Evolutionary conservation across 768 basidiomycete genomes (phyloP).

Genomic region (Termitomyces sp.): DNA sequence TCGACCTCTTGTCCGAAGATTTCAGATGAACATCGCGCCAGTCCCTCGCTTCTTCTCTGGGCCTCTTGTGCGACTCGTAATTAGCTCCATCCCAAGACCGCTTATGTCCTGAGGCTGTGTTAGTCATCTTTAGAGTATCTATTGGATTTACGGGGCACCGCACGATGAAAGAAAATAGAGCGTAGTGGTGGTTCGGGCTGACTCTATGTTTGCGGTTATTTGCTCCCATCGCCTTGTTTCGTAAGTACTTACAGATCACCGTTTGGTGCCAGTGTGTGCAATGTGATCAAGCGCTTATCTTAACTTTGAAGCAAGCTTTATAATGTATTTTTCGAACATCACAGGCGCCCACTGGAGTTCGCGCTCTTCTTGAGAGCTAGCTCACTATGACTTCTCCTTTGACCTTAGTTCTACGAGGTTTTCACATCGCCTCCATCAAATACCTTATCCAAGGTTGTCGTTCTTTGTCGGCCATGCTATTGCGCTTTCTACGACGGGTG

Average conservation of each 20-base stretch:
- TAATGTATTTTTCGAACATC: too few species aligned
- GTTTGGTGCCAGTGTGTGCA: background rate
- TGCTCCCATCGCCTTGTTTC: background rate
- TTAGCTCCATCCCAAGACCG: constrained; percentile 65
- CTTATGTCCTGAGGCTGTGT: constrained; percentile 81
- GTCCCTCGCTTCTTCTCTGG: constrained; percentile 52
- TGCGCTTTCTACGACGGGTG: too few species aligned
- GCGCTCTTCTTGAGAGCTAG: too few species aligned
- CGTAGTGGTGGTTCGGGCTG: background rate
- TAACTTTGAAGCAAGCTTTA: background rate
- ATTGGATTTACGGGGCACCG: constrained; percentile 73
- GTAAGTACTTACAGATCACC: too few species aligned
- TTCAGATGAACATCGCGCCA: constrained; percentile 71
- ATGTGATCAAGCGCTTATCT: background rate
- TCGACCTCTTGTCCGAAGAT: constrained; percentile 26
- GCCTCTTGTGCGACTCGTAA: constrained; percentile 48
- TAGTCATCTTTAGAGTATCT: constrained; percentile 60
- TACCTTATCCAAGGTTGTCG: too few species aligned
- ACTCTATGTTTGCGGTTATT: constrained; percentile 2
- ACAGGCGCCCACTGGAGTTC: too few species aligned
- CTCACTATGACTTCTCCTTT: too few species aligned
- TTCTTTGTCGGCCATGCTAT: too few species aligned
- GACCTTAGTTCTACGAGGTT: too few species aligned
- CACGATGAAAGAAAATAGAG: constrained; percentile 54
- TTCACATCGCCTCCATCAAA: too few species aligned